phyloP scores from a whole-genome alignment of 2,329 filamentous ascomycete genomes.

The Calonectria naviculata region DNA sequence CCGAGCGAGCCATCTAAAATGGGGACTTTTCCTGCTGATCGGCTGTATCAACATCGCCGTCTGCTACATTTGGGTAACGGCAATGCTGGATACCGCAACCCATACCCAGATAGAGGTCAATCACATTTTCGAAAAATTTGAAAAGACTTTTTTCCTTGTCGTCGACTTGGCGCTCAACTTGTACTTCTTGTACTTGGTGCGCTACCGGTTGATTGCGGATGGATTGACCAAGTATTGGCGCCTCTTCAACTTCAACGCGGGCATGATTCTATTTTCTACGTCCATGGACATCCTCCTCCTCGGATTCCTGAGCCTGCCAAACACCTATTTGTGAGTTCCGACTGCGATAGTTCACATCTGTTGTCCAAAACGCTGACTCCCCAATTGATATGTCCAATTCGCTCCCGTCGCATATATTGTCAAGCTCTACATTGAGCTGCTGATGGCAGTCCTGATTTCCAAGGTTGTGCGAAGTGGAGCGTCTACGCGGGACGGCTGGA shows the following conservation, averaged over 20 bases:
- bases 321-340: slow-evolving; percentile 24
- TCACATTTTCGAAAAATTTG: slow-evolving; percentile 35
- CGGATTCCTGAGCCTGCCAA: slow-evolving; percentile 35
- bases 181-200: slow-evolving; percentile 60
- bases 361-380: slow-evolving; percentile 4
- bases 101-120: slow-evolving; percentile 24
- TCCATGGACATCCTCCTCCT: slow-evolving; percentile 54
- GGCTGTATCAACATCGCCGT: slow-evolving; percentile 51
- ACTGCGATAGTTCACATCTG: not conserved
- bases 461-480: slow-evolving; percentile 42
- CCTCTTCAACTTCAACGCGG: slow-evolving; percentile 60
- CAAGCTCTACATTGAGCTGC: slow-evolving; percentile 65
- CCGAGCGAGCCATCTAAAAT: slow-evolving; percentile 48
- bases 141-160: slow-evolving; percentile 60
- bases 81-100: slow-evolving; percentile 40
- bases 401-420: slow-evolving; percentile 63
- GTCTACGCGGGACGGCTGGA: slow-evolving; percentile 5
- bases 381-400: slow-evolving; percentile 55
- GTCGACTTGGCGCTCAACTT: slow-evolving; percentile 61
- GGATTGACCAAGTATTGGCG: slow-evolving; percentile 62
- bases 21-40: slow-evolving; percentile 47
- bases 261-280: slow-evolving; percentile 59
- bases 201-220: slow-evolving; percentile 56
- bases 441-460: slow-evolving; percentile 62
- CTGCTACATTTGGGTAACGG: slow-evolving; percentile 53